Evolutionary conservation across 441 rosid species (phyloP), one percentile per base, ranked within the genome.

Genomic region (Dalechampia spathulata): DNA sequence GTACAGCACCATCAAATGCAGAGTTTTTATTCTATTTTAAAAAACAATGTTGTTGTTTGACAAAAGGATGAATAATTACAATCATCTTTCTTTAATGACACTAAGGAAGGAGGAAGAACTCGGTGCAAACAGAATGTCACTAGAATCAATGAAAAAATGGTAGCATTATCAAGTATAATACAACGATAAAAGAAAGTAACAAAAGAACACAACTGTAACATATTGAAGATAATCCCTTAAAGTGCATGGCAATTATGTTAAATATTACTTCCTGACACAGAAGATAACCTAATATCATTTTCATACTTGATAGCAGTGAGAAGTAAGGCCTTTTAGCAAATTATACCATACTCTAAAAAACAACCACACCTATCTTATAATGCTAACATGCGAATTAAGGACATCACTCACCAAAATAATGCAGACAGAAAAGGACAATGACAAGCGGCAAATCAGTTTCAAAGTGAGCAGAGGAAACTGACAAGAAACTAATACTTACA

Each of bases 401-500:
- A n/a, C n/a, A n/a, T n/a, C n/a, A n/a, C n/a, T 20, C 30, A 57
- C 7, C 8, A 16, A 4, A 16, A 19, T 22, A 41, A 8, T 3
- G 16, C 20, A 28, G 1, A n/a, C 3, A 19, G 17, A 45, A 13
- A 7, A 16, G 14, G 15, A 20, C 37, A 36, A 30, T 10, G 11
- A 5, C 3, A 44, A 47, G 27, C 16, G 15, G 37, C 52, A 52
- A 16, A 25, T 21, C 7, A 43, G 7, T 23, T 32, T 25, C 25
- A 52, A 27, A 38, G 52, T 7, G 14, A 12, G 60, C 11, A 28
- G 4, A 51, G 22, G 23, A 2, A 15, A 49, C 28, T 2, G 47
- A 56, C 25, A 51, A 48, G 45, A 60, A 66, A 43, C 50, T 25
- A 64, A 53, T 55, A 71, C 96, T 79, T 72, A 92, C 97, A 83